Conservation (phyloP, 805 yeast species). For the Metschnikowia lachancei region DNA sequence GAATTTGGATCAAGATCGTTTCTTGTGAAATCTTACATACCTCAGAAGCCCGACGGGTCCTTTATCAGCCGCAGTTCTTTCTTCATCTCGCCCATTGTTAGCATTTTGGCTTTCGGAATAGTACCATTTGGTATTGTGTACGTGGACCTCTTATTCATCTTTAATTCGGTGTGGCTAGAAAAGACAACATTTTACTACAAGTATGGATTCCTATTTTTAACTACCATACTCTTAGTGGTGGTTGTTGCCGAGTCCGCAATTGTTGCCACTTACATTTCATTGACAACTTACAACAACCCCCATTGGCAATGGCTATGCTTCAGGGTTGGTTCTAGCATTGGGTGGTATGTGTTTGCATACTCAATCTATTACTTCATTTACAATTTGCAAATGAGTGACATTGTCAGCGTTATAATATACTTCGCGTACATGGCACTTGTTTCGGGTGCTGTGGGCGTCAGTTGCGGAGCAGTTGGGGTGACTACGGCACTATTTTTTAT, state of each 20-base stretch:
- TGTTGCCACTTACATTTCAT: constrained; percentile 61
- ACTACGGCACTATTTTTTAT: constrained; percentile 66
- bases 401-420: constrained; percentile 65
- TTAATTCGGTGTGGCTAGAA: constrained; percentile 77
- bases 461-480: constrained; percentile 75
- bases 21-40: constrained; percentile 13
- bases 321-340: constrained; percentile 64
- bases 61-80: constrained; percentile 20
- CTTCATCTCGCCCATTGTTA: constrained; percentile 23
- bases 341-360: constrained; percentile 66
- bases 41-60: not conserved
- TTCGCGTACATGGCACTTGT: constrained; percentile 69
- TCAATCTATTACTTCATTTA: constrained; percentile 63
- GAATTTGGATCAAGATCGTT: constrained; percentile 26
- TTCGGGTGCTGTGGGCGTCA: constrained; percentile 59
- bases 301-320: constrained; percentile 87
- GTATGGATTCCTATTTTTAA: constrained; percentile 72
- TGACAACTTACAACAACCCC: constrained; percentile 52
- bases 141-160: constrained; percentile 69
- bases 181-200: constrained; percentile 74
- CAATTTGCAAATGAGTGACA: constrained; percentile 59
- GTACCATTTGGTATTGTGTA: constrained; percentile 80
- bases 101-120: constrained; percentile 56
- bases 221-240: constrained; percentile 55
- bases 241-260: constrained; percentile 71